These are phyloP conservation scores for Chaetomiaceae sp. DNA, from an alignment of 2,329 filamentous ascomycete species.

Conservation along the genomic window DNA sequence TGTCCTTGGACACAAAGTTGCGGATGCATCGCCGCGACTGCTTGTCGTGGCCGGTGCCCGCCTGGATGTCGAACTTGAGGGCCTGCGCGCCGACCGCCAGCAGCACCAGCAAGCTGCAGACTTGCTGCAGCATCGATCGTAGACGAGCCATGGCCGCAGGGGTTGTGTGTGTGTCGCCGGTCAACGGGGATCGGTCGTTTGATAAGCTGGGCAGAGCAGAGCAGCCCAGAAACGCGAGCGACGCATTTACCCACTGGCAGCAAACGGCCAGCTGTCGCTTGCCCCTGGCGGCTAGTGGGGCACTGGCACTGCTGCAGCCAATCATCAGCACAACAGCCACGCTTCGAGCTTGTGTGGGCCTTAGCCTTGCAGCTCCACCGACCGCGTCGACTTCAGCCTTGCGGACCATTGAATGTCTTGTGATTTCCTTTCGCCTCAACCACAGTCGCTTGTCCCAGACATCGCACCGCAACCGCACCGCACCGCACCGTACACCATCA, in stretches of 20 bases:
- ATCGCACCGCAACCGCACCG: neutral
- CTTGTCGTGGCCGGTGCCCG: slow-evolving; percentile 55
- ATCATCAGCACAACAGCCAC: slow-evolving; percentile 4
- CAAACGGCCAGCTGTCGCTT: slow-evolving; percentile 25
- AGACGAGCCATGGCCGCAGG: slow-evolving; percentile 42
- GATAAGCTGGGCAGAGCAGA: slow-evolving; percentile 6
- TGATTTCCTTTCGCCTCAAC: too few relatives aligned
- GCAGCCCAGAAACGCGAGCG: neutral
- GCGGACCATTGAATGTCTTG: slow-evolving; percentile 10
- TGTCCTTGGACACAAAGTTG: slow-evolving; percentile 90
- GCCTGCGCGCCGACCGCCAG: slow-evolving; percentile 53
- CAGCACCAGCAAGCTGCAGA: slow-evolving; percentile 53
- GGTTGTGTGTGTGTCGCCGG: neutral
- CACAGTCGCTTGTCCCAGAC: too few relatives aligned
- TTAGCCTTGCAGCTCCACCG: slow-evolving; percentile 17
- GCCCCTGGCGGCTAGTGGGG: slow-evolving; percentile 12
- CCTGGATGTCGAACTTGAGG: slow-evolving; percentile 89
- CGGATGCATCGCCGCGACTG: slow-evolving; percentile 79
- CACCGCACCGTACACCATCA: neutral
- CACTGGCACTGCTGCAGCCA: neutral
- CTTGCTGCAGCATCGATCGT: slow-evolving; percentile 48
- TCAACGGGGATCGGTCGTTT: neutral
- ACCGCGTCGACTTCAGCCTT: slow-evolving; percentile 20
- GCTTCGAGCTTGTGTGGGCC: neutral
- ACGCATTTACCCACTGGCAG: too few relatives aligned